These are phyloP conservation scores for Penicillium chermesinum DNA, from an alignment of 495 filamentous ascomycete species.

Conservation along the genomic window DNA sequence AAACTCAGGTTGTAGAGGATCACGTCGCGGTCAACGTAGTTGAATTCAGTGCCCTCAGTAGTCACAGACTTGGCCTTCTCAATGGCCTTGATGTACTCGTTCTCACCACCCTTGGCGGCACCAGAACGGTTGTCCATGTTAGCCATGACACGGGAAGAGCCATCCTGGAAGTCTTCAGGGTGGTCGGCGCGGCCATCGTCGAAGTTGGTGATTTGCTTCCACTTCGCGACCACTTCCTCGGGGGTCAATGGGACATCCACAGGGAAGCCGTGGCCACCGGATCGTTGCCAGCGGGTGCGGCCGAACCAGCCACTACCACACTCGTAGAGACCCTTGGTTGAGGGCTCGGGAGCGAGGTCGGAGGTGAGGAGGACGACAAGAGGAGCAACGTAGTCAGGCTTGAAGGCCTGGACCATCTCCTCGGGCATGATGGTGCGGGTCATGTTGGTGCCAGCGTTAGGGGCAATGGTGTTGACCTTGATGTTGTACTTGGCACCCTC, in stretches of 20 bases:
- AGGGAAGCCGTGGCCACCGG: slow-evolving; percentile 88
- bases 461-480: slow-evolving; percentile 95
- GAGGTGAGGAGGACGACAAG: slow-evolving; percentile 83
- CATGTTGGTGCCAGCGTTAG: slow-evolving; percentile 96
- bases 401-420: slow-evolving; percentile 98
- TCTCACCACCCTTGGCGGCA: slow-evolving; percentile 41
- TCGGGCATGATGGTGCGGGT: slow-evolving; percentile 93
- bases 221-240: slow-evolving; percentile 74
- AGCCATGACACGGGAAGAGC: slow-evolving; percentile 80
- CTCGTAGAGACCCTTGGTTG: slow-evolving; percentile 90
- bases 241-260: slow-evolving; percentile 81
- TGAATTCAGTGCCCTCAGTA: slow-evolving; percentile 70
- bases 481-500: slow-evolving; percentile 99
- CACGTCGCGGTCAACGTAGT: slow-evolving; percentile 77
- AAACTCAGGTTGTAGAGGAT: slow-evolving; percentile 95
- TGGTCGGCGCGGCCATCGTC: slow-evolving; percentile 87
- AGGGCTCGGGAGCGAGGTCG: slow-evolving; percentile 77
- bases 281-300: slow-evolving; percentile 90
- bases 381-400: slow-evolving; percentile 97
- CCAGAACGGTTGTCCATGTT: slow-evolving; percentile 73
- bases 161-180: slow-evolving; percentile 72
- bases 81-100: slow-evolving; percentile 62
- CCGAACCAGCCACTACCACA: slow-evolving; percentile 93
- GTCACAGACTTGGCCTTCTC: slow-evolving; percentile 68
- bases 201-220: slow-evolving; percentile 78